A percentile compares a stretch with the other conserved stretches of the same genome.
These are phyloP conservation scores for Mortierella sp. DNA, from an alignment of 371 early-diverging fungal species.

Conservation along the genomic window DNA sequence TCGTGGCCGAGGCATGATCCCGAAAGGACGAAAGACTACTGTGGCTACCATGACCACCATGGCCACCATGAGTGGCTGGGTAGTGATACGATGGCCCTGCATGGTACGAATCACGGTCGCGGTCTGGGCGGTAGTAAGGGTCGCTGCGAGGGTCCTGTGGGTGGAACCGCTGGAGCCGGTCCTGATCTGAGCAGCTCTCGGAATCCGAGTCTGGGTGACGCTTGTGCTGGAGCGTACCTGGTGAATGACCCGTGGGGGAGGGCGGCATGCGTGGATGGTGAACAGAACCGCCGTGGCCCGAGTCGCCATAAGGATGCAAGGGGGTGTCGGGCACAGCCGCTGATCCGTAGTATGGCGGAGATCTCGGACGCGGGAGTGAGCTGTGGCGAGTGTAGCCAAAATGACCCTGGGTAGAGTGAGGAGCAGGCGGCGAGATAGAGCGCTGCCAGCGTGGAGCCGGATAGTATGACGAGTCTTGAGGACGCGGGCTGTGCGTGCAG, in stretches of 20 bases:
- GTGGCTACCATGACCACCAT: neutral
- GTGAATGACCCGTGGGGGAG: conserved; percentile 21
- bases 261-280: conserved; percentile 18
- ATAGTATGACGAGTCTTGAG: conserved; percentile 9
- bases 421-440: neutral
- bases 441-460: conserved; percentile 10
- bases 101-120: neutral
- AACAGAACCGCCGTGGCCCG: conserved; percentile 11
- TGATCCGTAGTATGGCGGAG: conserved; percentile 11
- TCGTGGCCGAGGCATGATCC: neutral
- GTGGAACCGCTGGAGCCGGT: conserved; percentile 10
- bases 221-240: conserved; percentile 24
- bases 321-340: neutral
- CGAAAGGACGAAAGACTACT: neutral
- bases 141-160: conserved; percentile 7
- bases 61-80: neutral
- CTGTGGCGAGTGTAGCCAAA: conserved; percentile 25
- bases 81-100: too few species aligned
- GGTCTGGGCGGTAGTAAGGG: conserved; percentile 1
- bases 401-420: conserved; percentile 13
- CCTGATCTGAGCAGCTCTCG: conserved; percentile 23
- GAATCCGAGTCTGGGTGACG: conserved; percentile 29
- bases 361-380: conserved; percentile 10
- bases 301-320: conserved; percentile 7
- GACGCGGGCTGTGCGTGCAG: conserved; percentile 6